Percentiles rank a stretch among this genome's conserved stretches.
Evolutionary conservation across 2,329 filamentous ascomycete species (phyloP).

Genomic region (Cercospora sp.): DNA sequence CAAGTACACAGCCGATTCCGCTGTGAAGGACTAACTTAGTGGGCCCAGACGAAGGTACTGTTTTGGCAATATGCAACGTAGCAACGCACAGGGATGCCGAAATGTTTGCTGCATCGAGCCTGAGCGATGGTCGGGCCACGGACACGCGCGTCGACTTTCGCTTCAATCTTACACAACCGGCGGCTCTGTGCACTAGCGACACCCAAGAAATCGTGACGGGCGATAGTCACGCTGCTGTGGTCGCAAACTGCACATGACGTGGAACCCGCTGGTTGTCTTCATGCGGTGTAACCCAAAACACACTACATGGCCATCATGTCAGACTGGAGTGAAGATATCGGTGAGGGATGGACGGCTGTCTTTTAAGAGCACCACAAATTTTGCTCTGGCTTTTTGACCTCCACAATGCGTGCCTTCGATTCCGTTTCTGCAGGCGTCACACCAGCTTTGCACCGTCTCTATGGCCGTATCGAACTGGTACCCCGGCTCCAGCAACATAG

Average conservation of each 20-base stretch:
- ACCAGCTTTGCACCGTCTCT: neutral
- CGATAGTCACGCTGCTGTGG: neutral
- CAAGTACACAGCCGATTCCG: neutral
- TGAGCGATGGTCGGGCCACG: neutral
- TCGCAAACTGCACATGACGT: neutral
- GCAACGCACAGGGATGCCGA: neutral
- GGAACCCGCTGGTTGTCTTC: neutral
- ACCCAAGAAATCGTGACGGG: neutral
- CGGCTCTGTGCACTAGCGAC: neutral
- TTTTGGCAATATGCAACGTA: neutral
- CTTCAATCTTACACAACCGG: neutral
- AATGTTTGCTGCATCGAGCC: neutral
- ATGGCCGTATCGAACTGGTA: slow-evolving; percentile 9
- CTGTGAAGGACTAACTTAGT: neutral
- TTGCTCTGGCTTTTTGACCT: neutral
- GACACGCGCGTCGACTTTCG: neutral
- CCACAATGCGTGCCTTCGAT: neutral
- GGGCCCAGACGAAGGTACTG: neutral
- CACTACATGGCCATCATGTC: neutral
- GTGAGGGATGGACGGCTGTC: neutral
- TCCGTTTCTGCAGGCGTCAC: neutral
- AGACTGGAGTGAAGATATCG: neutral
- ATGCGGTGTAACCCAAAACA: neutral
- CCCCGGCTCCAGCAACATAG: slow-evolving; percentile 5
- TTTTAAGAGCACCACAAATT: neutral